Percentiles rank a stretch among this genome's conserved stretches.
Evolutionary conservation across 2,329 filamentous ascomycete species (phyloP).

Genomic region (Neopestalotiopsis sp.): DNA sequence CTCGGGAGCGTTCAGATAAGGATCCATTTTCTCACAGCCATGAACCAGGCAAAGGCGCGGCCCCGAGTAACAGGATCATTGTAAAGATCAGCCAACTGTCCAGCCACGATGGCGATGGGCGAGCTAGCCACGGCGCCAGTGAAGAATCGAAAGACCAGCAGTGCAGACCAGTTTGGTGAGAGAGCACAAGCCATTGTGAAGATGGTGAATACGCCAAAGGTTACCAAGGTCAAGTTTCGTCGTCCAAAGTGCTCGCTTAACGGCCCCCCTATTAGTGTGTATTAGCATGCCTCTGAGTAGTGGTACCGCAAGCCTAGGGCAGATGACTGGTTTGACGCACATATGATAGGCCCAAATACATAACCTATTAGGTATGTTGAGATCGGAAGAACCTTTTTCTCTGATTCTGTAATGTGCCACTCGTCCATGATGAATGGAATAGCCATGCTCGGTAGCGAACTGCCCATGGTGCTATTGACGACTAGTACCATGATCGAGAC

Average conservation of each 20-base stretch:
- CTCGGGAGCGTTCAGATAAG: not conserved
- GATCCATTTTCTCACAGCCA: conserved; percentile 53
- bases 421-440: conserved; percentile 61
- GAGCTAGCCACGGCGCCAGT: conserved; percentile 60
- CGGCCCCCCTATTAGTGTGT: conserved; percentile 61
- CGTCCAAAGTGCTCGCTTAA: conserved; percentile 70
- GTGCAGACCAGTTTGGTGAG: conserved; percentile 55
- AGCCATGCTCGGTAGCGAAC: conserved; percentile 68
- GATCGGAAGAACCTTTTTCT: conserved; percentile 60
- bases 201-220: conserved; percentile 54
- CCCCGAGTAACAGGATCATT: conserved; percentile 60
- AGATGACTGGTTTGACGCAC: conserved; percentile 25
- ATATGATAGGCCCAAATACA: conserved; percentile 53
- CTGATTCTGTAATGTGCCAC: conserved; percentile 58
- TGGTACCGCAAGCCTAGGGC: not conserved
- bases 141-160: conserved; percentile 62
- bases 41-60: conserved; percentile 67
- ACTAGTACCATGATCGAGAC: conserved; percentile 63
- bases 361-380: conserved; percentile 70
- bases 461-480: conserved; percentile 72
- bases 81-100: conserved; percentile 72
- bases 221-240: conserved; percentile 48
- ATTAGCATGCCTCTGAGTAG: conserved; percentile 39
- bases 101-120: conserved; percentile 67
- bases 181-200: conserved; percentile 63